Evolutionary conservation across 2,329 filamentous ascomycete species (phyloP), one percentile per base, ranked within the genome.

Genomic region (Tolypocladium tundrense): DNA sequence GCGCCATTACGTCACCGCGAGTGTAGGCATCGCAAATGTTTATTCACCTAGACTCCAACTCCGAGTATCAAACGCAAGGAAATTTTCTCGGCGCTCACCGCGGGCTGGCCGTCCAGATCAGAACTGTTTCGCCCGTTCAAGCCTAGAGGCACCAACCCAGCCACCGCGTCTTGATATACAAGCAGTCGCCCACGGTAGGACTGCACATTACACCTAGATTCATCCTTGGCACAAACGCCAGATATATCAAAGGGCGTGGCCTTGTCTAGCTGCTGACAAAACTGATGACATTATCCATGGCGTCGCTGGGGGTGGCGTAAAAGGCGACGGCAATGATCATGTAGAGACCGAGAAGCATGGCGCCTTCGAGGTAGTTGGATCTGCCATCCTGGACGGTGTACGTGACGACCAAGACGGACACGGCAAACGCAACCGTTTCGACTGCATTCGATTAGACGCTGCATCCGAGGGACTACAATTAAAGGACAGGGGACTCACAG

Each of bases 321-420:
- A 85, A 85, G 19, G 82, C 82, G 40, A 85, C 70, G 5, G 82
- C 82, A 60, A 85, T 85, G 64, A 85, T 85, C 53, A 79, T 65
- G 66, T 85, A 85, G 19, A 85, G 73, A 54, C 73, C 74, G 58
- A 76, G 66, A 53, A 76, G 67, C 83, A 93, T 88, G 53, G 87
- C 87, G 51, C 89, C 89, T 70, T 93, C 89, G 27, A 93, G 81
- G 65, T 93, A 93, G 72, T 93, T 94, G 16, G 86, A 90, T 72
- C 88, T 90, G 66, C 90, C 90, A 67, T 93, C 90, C 68, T 90
- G 86, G 50, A 92, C 87, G 3, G 82, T 88, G 72, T 85, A 91
- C 58, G 83, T 89, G 40, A 91, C 88, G 39, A 91, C 87, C 48
- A 91, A 73, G 2, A 89, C 87, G 11, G 86, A 88, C 56, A 91